Base-by-base conservation (phyloP, 139 green algal species). In the Micromonas pusilla region DNA sequence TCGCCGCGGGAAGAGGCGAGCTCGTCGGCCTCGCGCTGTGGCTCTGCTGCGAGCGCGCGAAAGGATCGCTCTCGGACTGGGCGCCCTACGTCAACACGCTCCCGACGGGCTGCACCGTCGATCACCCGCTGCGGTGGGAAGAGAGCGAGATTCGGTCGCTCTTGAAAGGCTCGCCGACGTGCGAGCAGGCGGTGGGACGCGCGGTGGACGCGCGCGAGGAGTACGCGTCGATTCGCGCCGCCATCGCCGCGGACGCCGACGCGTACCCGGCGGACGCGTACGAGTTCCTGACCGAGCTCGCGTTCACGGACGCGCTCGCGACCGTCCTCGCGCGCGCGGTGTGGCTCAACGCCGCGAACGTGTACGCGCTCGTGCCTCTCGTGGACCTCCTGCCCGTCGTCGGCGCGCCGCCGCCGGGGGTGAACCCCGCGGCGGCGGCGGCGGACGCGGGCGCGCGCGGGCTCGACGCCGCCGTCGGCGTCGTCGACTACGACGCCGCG, bases 361-460 rank as follows among this genome's bases (percentile, higher is more conserved):
- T 89, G 83, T 97, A 98, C 86, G 94, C 94, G 6, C 78, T 98
- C 45, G 83, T 97, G 81, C 93, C 93, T 1, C 25, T 93, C 16
- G 75, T 87, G 9, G 5, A 68, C 66, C 19, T 62, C 23, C 52
- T 75, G 20, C 36, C 37, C 6, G 34, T 67, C 25, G 33, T 77
- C 21, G 73, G 52, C n/a, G 28, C 72, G 36, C 72, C 53, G 3
- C 25, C 28, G 23, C 53, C 53, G 31, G 30, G 52, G 1, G 72
- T 67, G 21, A 21, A 2, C 20, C 53, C 53, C 0, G 33, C 31
- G 13, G 36, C 52, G 30, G 31, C 53, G 20, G 32, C 30, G 30
- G 52, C 23, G n/a, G 31, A 16, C 23, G 67, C 26, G 20, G 36
- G 34, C 36, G 1, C 1, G 28, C 25, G 19, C n/a, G 67, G 67